Conservation (phyloP, 2,329 filamentous ascomycete species). For the Geoglossum cookeanum region DNA sequence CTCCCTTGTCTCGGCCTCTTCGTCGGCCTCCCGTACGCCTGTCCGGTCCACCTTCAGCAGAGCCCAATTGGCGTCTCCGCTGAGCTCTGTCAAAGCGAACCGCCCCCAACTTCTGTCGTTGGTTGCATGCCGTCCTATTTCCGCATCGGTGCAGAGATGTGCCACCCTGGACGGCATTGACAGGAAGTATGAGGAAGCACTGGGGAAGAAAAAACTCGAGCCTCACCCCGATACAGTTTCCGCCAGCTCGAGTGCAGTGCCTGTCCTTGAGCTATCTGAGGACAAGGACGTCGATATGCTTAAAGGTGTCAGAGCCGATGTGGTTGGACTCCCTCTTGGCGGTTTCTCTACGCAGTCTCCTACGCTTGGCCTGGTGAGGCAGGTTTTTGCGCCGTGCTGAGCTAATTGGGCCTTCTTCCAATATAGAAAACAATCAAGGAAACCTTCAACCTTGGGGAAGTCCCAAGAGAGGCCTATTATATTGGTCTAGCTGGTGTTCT, state of each 20-base stretch:
- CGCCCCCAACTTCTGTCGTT: neutral
- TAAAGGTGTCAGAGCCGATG: constrained; percentile 31
- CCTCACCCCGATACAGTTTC: constrained; percentile 42
- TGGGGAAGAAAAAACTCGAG: constrained; percentile 36
- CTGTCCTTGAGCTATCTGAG: constrained; percentile 24
- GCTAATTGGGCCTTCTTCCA: neutral
- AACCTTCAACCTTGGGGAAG: constrained; percentile 43
- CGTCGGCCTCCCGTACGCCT: constrained; percentile 15
- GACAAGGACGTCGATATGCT: constrained; percentile 29
- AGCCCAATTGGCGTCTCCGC: constrained; percentile 7
- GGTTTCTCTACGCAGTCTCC: neutral
- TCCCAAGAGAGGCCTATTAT: constrained; percentile 47
- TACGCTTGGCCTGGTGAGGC: neutral
- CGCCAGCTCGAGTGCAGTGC: constrained; percentile 34
- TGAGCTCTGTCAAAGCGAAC: neutral
- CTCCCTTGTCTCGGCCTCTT: constrained; percentile 16
- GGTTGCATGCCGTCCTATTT: neutral
- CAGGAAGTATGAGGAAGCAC: constrained; percentile 34
- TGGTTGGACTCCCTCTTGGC: constrained; percentile 25
- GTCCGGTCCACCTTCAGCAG: constrained; percentile 13
- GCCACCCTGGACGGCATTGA: constrained; percentile 30
- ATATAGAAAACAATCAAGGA: constrained; percentile 44
- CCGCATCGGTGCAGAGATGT: constrained; percentile 13
- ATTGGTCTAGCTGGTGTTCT: constrained; percentile 62
- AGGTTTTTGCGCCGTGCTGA: neutral